Evolutionary conservation across 345 rosid species (phyloP), one percentile per base, ranked within the genome.

Genomic region (Corymbia maculata): DNA sequence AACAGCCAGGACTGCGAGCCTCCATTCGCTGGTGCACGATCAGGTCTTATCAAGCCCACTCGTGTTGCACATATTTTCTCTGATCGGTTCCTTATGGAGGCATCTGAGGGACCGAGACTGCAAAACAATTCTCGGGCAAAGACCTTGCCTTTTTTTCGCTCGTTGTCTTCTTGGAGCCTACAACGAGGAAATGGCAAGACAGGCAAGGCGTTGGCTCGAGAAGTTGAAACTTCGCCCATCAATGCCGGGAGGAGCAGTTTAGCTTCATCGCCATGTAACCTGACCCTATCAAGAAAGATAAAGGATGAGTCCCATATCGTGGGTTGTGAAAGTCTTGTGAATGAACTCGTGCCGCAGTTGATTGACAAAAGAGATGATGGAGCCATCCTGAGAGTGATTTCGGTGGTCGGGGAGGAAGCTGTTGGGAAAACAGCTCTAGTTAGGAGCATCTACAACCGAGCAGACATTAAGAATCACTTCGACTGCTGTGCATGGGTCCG

Each of bases 261-360:
- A 13, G 36, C 75, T 64, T 64, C 75, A 6, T n/a, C 75, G n/a
- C 19, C 68, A 12, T 4, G 68, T 30, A 12, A 61, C 16, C 32
- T 61, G 4, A 12, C 4, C 32, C 68, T 0, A 61, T 7, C 68
- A 28, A 61, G 68, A 0, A 61, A 61, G 32, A 12, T 26, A 32
- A 28, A 61, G 7, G 30, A 61, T 61, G 30, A 61, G 32, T 61
- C 30, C 16, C 7, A 6, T 28, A 28, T 28, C 2, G 16, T 61
- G 4, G 68, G 68, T 28, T 15, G 68, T 0, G 32, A 61, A 28
- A 0, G 28, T 28, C 0, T 6, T 6, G 68, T 61, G 16, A 12
- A 12, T 0, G 0, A 0, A 28, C 32, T 61, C 0, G 8, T 6
- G 32, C 2, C 7, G 4, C 68, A 61, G 68, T 61, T 61, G 68